Conservation (phyloP, 2,329 filamentous ascomycete genomes). For the Fusarium sp. region DNA sequence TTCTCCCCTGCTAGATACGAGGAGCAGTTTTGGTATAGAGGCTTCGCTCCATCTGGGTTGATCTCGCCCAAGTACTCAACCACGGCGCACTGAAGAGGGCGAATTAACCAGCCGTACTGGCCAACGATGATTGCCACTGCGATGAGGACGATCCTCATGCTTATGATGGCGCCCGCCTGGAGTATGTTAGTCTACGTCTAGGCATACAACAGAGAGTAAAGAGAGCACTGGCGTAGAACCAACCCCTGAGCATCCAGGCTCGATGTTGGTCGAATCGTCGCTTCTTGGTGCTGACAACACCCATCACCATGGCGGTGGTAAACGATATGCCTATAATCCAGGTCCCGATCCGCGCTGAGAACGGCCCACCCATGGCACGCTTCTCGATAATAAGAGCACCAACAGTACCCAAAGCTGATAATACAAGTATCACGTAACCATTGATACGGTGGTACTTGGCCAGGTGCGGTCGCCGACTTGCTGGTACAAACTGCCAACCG, state of each 20-base stretch:
- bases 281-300: neutral
- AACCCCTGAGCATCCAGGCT: slow-evolving; percentile 25
- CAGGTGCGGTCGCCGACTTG: neutral
- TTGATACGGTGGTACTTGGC: slow-evolving; percentile 10
- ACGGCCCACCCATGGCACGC: slow-evolving; percentile 13
- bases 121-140: slow-evolving; percentile 2
- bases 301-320: neutral
- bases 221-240: slow-evolving; percentile 12
- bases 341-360: neutral
- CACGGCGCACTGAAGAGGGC: slow-evolving; percentile 7
- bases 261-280: slow-evolving; percentile 2
- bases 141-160: slow-evolving; percentile 19
- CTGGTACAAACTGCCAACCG: slow-evolving; percentile 20
- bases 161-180: slow-evolving; percentile 25
- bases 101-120: neutral
- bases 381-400: slow-evolving; percentile 14
- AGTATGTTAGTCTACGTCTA: neutral
- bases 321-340: neutral
- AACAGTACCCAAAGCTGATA: slow-evolving; percentile 1
- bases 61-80: slow-evolving; percentile 15
- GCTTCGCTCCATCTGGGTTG: neutral
- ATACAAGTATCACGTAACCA: slow-evolving; percentile 1
- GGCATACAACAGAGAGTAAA: fast-evolving
- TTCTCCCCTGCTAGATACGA: slow-evolving; percentile 12
- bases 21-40: neutral